Conservation (phyloP, 2,329 filamentous ascomycete genomes). For the Polytolypa hystricis region DNA sequence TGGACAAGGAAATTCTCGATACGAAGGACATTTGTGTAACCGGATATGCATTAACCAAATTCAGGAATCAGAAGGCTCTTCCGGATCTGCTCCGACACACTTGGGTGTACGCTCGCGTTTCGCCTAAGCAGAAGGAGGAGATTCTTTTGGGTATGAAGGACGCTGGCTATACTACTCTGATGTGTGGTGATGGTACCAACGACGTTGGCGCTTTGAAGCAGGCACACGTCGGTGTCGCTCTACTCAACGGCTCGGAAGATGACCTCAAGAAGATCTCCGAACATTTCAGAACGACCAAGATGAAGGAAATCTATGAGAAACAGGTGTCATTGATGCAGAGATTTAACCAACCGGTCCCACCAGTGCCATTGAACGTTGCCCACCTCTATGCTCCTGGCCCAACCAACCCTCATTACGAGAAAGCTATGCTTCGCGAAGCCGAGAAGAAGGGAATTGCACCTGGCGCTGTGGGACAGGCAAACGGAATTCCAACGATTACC, state of each 20-base stretch:
- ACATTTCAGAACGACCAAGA: constrained; percentile 85
- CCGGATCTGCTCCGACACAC: constrained; percentile 70
- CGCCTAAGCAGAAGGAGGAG: constrained; percentile 97
- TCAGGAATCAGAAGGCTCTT: constrained; percentile 69
- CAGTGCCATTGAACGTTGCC: constrained; percentile 81
- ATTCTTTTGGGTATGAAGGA: constrained; percentile 95
- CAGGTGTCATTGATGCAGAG: constrained; percentile 82
- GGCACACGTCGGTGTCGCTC: constrained; percentile 89
- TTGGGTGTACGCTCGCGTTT: constrained; percentile 97
- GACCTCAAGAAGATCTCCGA: constrained; percentile 87
- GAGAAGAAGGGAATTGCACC: constrained; percentile 56
- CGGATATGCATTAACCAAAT: constrained; percentile 83
- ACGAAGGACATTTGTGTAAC: constrained; percentile 91
- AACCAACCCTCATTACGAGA: constrained; percentile 84
- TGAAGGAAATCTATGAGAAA: constrained; percentile 99
- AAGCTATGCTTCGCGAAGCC: constrained; percentile 79
- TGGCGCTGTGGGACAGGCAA: constrained; percentile 42
- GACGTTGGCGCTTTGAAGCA: constrained; percentile 97
- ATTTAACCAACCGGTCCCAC: constrained; percentile 89
- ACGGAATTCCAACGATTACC: constrained; percentile 52
- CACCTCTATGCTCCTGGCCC: constrained; percentile 89
- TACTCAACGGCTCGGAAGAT: constrained; percentile 87
- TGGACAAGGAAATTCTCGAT: constrained; percentile 70
- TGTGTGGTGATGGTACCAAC: constrained; percentile 98
- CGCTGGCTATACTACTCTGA: constrained; percentile 92